Base-by-base conservation (phyloP, 352 stramenopile species). In the Phytophthora citrophthora region DNA sequence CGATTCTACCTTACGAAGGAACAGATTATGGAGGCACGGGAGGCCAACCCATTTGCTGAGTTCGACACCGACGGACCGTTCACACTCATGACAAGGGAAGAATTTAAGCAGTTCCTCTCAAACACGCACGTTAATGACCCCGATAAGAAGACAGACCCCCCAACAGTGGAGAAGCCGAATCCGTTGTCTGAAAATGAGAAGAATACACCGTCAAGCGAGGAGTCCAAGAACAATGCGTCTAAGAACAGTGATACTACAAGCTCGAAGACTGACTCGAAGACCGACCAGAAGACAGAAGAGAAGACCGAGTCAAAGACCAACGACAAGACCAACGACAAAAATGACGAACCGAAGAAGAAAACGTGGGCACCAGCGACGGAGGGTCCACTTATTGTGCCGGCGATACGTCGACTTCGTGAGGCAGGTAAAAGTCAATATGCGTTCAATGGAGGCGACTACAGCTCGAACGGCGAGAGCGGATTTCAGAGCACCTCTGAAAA, bases 1-100 rank as follows among this genome's bases (percentile, higher is more conserved):
- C 75, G 78, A 13, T 85, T 83, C 54, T 83, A 76, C 61, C 10
- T 85, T 31, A 72, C 75, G 43, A 82, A 80, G 57, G 52, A 81
- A 43, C 54, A 74, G 27, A 74, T 85, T 55, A 39, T 53, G 7
- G 52, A 79, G 41, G 70, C 74, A 11, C 51, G 71, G 5, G 48
- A 50, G 47, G 27, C 59, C 12, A 81, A 88, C 50, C 76, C 79
- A 9, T 45, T 72, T 24, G 80, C 80, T 15, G 44, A 64, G 11
- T 87, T 89, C 52, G 68, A 54, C 9, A 76, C 62, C 5, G 70
- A 88, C 38, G 65, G 75, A 40, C 77, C 72, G 18, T 87, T 89
- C 56, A 73, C 77, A 26, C 62, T 89, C 9, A 75, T 89, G 64
- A 85, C 80, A 6, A 63, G 76, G 46, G 70, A 76, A 0, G 80